Percentiles rank a stretch among this genome's conserved stretches.
Conservation (phyloP, 371 early-diverging fungal genomes). For the Dichotomocladium elegans region DNA sequence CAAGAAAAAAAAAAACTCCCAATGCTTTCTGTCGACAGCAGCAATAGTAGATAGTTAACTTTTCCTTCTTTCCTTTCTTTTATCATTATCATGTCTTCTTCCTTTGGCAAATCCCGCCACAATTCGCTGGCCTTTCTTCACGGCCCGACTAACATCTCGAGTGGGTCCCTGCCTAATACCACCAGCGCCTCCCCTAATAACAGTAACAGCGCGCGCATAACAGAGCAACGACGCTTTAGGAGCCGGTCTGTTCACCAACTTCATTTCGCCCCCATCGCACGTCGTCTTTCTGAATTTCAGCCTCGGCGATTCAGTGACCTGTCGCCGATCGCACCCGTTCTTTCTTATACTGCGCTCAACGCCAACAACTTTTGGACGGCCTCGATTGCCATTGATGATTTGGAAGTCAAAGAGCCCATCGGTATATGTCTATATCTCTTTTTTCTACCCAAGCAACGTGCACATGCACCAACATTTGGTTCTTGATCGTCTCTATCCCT, state of each 20-base stretch:
- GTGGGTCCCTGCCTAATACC: no score
- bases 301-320: slow-evolving; percentile 4
- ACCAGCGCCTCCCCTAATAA: no score
- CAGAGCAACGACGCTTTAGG: not conserved
- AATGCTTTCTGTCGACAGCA: no score
- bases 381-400: slow-evolving; percentile 29
- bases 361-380: no score
- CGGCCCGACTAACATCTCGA: no score
- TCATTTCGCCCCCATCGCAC: not conserved
- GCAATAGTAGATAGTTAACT: no score
- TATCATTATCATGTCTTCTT: no score
- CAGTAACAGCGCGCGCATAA: not conserved
- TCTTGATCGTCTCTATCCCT: no score
- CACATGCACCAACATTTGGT: not conserved
- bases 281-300: slow-evolving; percentile 1
- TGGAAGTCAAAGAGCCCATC: slow-evolving; percentile 34
- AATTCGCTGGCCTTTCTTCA: no score
- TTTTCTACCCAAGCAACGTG: slow-evolving; percentile 40
- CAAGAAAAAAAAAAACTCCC: no score
- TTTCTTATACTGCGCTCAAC: slow-evolving; percentile 7
- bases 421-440: slow-evolving; percentile 14
- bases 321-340: slow-evolving; percentile 1
- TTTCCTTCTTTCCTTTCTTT: no score
- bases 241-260: not conserved
- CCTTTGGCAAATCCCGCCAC: no score